Evolutionary conservation across 768 basidiomycete genomes (phyloP), one percentile per base, ranked within the genome.

Genomic region (Mycena filopes): DNA sequence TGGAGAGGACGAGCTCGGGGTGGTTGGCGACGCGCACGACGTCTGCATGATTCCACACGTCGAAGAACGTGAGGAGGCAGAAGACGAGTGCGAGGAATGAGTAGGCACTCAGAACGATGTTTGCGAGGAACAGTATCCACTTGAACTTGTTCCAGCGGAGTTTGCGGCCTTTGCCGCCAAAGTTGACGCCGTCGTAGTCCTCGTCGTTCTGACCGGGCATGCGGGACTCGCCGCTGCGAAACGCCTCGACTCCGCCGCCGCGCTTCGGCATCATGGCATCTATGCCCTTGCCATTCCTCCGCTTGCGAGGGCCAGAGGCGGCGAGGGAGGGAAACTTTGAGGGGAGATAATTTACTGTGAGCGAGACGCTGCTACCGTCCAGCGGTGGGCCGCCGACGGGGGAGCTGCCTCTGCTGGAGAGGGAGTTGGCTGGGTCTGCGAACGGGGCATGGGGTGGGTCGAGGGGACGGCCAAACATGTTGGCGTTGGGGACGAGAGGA

Each of bases 71-170:
- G 16, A 92, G 79, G 31, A 95, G 85, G 66, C 86, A 84, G 66
- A 89, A 82, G 49, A 94, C 82, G 55, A 93, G 82, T 21, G 84
- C 83, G 3, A 82, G 77, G 53, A 93, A 75, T 21, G 89, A 84
- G 73, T 91, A 93, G 5, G 77, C 68, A 20, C 89, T 80, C 57
- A 93, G 82, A 36, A 89, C 36, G 36, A 81, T 70, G 72, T 94
- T 95, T 50, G 90, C 79, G 49, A 86, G 46, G 75, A 95, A 90
- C 5, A 95, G 75, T 13, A 83, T 78, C 92, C 92, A 94, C 75
- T 96, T 95, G 84, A 95, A 95, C 66, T 81, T 85, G 73, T 88
- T 95, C 94, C 94, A 96, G 18, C 88, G 80, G 60, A 91, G 77
- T 65, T 78, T 78, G 51, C 70, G 82, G 75, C 79, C 78, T 31